Evolutionary conservation across 2,329 filamentous ascomycete species (phyloP).

Genomic region (Xylaria sp.): DNA sequence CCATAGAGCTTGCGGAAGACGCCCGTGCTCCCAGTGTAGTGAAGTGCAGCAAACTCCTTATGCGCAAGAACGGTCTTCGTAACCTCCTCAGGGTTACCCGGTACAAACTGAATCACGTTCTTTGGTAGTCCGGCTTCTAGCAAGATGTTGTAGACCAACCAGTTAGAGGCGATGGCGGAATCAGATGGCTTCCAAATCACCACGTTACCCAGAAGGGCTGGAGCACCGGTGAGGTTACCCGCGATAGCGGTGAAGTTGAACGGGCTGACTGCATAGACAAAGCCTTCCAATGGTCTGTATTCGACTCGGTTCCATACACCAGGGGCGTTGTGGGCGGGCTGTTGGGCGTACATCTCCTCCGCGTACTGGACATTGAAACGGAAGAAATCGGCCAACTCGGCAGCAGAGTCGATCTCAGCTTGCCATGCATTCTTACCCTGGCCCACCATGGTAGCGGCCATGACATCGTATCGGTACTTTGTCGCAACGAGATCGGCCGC

Average conservation of each 20-base stretch:
- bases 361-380: conserved; percentile 95
- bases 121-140: conserved; percentile 88
- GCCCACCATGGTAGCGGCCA: conserved; percentile 94
- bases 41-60: conserved; percentile 83
- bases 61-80: conserved; percentile 79
- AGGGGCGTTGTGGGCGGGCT: conserved; percentile 81
- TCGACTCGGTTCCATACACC: conserved; percentile 93
- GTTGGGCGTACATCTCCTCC: conserved; percentile 85
- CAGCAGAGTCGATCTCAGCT: conserved; percentile 96
- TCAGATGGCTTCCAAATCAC: conserved; percentile 98
- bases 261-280: conserved; percentile 91
- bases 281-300: conserved; percentile 88
- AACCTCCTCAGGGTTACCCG: conserved; percentile 83
- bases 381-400: conserved; percentile 90
- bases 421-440: conserved; percentile 99
- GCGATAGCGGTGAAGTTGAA: conserved; percentile 98
- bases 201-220: conserved; percentile 90
- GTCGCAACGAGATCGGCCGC: conserved; percentile 87
- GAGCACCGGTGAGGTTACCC: conserved; percentile 81
- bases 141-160: conserved; percentile 87
- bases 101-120: conserved; percentile 92
- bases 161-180: conserved; percentile 86
- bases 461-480: conserved; percentile 96
- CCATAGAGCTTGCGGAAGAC: conserved; percentile 91
- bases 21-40: conserved; percentile 91